These are phyloP conservation scores for Penicillium paradoxum DNA, from an alignment of 495 filamentous ascomycete species.

Conservation along the genomic window DNA sequence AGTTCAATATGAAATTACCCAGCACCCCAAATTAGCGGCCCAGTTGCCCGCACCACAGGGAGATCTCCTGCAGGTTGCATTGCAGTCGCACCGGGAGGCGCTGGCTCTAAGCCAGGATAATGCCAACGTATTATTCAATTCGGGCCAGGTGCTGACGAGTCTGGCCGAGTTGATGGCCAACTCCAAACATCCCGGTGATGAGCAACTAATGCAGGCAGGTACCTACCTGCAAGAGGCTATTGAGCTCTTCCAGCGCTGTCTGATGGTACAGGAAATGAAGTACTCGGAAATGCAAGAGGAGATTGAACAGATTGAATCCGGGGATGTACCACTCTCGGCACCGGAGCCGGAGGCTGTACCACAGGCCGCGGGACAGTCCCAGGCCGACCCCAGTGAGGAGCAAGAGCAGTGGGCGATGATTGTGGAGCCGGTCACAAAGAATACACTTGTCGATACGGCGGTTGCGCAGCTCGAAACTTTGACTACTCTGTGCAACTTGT, in stretches of 20 bases:
- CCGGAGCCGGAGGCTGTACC: slow-evolving; percentile 14
- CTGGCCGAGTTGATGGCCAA: slow-evolving; percentile 56
- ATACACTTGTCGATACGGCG: slow-evolving; percentile 59
- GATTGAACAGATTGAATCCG: slow-evolving; percentile 38
- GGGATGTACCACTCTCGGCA: slow-evolving; percentile 18
- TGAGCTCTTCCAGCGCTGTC: slow-evolving; percentile 58
- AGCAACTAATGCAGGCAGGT: slow-evolving; percentile 36
- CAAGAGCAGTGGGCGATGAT: slow-evolving; percentile 59
- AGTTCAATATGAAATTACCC: slow-evolving; percentile 61
- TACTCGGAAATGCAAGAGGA: slow-evolving; percentile 50
- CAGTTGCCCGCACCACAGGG: slow-evolving; percentile 48
- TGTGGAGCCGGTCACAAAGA: slow-evolving; percentile 55
- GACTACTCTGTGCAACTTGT: slow-evolving; percentile 51
- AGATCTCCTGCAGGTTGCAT: slow-evolving; percentile 50
- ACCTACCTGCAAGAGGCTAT: slow-evolving; percentile 56
- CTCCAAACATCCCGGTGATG: slow-evolving; percentile 37
- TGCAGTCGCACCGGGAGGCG: slow-evolving; percentile 58
- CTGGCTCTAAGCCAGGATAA: slow-evolving; percentile 55
- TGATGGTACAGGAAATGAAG: slow-evolving; percentile 53
- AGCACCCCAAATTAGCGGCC: slow-evolving; percentile 51
- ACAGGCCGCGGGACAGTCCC: slow-evolving; percentile 10
- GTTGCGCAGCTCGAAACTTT: slow-evolving; percentile 57
- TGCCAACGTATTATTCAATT: slow-evolving; percentile 65
- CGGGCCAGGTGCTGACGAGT: slow-evolving; percentile 60
- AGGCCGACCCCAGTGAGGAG: slow-evolving; percentile 26